These are phyloP conservation scores for Ophiosphaerella narmari DNA, from an alignment of 2,329 filamentous ascomycete species.

Conservation along the genomic window DNA sequence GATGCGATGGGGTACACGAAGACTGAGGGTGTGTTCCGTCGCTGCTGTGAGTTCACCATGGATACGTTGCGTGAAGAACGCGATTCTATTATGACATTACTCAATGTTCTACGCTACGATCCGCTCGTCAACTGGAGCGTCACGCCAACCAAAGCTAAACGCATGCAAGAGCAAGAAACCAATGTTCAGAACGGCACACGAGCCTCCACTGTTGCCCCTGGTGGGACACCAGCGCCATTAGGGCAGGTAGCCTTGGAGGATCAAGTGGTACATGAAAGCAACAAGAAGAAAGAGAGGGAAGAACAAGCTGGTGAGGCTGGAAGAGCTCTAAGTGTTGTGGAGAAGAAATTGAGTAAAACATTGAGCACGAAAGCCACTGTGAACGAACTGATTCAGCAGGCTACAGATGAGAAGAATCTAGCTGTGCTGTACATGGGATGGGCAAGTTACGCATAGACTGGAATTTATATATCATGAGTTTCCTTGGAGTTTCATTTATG, in stretches of 20 bases:
- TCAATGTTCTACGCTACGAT: slow-evolving; percentile 97
- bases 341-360: slow-evolving; percentile 94
- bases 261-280: slow-evolving; percentile 28
- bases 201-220: slow-evolving; percentile 35
- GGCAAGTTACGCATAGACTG: slow-evolving; percentile 41
- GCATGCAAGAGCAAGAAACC: slow-evolving; percentile 68
- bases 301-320: slow-evolving; percentile 80
- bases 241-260: slow-evolving; percentile 25
- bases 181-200: slow-evolving; percentile 46
- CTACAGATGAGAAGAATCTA: slow-evolving; percentile 88
- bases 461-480: neutral
- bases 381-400: slow-evolving; percentile 95
- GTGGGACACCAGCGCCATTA: slow-evolving; percentile 37
- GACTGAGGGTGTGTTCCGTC: slow-evolving; percentile 92
- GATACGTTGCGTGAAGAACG: slow-evolving; percentile 93
- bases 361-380: slow-evolving; percentile 94
- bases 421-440: slow-evolving; percentile 71
- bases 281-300: slow-evolving; percentile 52
- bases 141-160: slow-evolving; percentile 68
- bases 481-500: neutral
- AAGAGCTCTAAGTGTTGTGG: slow-evolving; percentile 86
- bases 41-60: slow-evolving; percentile 98
- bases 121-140: slow-evolving; percentile 96
- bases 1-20: slow-evolving; percentile 96
- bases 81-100: slow-evolving; percentile 97